A percentile compares a stretch with the other conserved stretches of the same genome.
Conservation (phyloP, 2,329 filamentous ascomycete genomes). For the Paramyrothecium roridum region DNA sequence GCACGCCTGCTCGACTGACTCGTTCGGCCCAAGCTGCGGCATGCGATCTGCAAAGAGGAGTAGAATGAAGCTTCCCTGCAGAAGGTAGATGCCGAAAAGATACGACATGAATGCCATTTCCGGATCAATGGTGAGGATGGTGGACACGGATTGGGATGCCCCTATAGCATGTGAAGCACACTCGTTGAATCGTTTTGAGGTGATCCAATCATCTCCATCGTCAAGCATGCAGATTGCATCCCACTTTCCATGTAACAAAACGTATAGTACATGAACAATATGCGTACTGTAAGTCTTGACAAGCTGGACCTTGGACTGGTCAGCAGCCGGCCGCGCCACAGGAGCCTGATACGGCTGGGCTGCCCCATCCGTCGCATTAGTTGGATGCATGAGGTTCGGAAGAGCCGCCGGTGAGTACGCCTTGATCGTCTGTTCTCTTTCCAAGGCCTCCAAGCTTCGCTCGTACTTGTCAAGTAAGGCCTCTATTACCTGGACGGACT, state of each 20-base stretch:
- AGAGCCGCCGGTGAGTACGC: not conserved
- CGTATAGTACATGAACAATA: constrained; percentile 44
- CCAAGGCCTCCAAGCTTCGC: constrained; percentile 29
- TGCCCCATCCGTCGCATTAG: not conserved
- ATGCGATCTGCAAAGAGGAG: constrained; percentile 47
- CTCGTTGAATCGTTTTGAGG: constrained; percentile 39
- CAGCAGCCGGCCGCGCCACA: constrained; percentile 8
- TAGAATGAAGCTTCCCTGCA: constrained; percentile 48
- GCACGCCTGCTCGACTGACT: constrained; percentile 43
- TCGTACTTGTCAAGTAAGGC: constrained; percentile 35
- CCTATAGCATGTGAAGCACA: constrained; percentile 44
- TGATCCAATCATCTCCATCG: constrained; percentile 45
- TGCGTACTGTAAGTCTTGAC: constrained; percentile 45
- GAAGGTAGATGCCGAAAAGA: constrained; percentile 48
- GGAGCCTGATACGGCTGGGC: not conserved
- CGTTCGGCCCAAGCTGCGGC: constrained; percentile 41
- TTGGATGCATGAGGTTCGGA: not conserved
- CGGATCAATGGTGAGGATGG: constrained; percentile 44
- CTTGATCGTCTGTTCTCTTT: constrained; percentile 14
- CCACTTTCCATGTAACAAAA: constrained; percentile 46
- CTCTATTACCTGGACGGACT: constrained; percentile 29
- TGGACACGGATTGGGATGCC: constrained; percentile 40
- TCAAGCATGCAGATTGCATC: constrained; percentile 47
- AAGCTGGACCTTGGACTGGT: constrained; percentile 30
- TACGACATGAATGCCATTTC: constrained; percentile 51